Evolutionary conservation across 495 filamentous ascomycete species (phyloP), one percentile per base, ranked within the genome.

Genomic region (Penicilliopsis zonata): DNA sequence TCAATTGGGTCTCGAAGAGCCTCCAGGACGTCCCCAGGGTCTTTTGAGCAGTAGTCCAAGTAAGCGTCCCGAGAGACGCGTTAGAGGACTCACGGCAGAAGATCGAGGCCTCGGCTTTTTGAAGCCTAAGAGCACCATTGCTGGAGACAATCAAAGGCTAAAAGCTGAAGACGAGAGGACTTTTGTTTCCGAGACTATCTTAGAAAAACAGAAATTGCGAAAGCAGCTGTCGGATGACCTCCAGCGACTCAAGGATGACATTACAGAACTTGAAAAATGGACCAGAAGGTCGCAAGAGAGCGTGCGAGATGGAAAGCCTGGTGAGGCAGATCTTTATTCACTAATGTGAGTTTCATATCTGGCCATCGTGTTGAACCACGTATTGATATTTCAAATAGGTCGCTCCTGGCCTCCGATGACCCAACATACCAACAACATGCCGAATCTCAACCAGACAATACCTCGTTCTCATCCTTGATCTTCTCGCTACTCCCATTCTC

Each of bases 1-100:
- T 18, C 67, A 78, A 35, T 43, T 65, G 23, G 72, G 73, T 3
- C 53, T 78, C 33, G 69, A 65, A 36, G 52, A 47, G 24, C 57
- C 53, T 4, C 55, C 52, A 1, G 53, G 54, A 27, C 56, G 56
- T 23, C 45, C 48, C 1, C 53, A 38, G 38, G 54, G 52, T 8
- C 37, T 57, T 7, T 26, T 62, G 21, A 66, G 61, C 32, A 65
- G 61, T 36, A 68, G 59, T 28, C 62, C 65, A 3, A 62, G 47
- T 33, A 36, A 47, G 24, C 53, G 53, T 35, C 46, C 50, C 33
- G 48, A 43, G 19, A 52, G 45, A 32, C 37, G 42, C 38, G 40
- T 38, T 18, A 56, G 49, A 30, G 42, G 48, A 50, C 43, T 41
- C 37, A 40, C 39, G 6, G 29, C 38, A 9, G 46, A 55, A 13